These are phyloP conservation scores for Eutypa lata DNA, from an alignment of 2,329 filamentous ascomycete species.

Conservation along the genomic window DNA sequence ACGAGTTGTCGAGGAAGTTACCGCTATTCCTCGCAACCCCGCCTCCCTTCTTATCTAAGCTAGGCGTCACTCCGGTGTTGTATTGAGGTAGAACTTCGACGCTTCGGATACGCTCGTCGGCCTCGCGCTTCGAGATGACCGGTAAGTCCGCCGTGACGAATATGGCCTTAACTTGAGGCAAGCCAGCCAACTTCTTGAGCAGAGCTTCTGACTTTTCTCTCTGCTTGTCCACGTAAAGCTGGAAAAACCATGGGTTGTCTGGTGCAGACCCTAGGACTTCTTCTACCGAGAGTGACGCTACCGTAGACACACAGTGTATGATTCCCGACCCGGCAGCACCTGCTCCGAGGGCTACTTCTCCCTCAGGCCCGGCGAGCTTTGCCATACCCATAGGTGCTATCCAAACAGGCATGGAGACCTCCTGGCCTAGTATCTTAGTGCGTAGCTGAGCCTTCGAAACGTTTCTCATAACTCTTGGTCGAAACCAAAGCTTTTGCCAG, in stretches of 20 bases:
- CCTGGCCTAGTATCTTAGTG: constrained; percentile 7
- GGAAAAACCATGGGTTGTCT: constrained; percentile 8
- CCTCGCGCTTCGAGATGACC: constrained; percentile 53
- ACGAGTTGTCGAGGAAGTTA: constrained; percentile 52
- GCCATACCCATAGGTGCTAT: constrained; percentile 9
- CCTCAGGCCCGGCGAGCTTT: constrained; percentile 8
- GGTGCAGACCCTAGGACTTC: neutral
- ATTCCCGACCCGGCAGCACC: constrained; percentile 2
- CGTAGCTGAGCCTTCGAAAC: neutral
- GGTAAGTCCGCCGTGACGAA: constrained; percentile 60
- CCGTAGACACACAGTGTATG: constrained; percentile 10
- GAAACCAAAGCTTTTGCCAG: constrained; percentile 4
- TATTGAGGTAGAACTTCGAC: constrained; percentile 46
- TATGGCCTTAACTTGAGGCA: constrained; percentile 33
- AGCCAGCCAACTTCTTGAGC: neutral
- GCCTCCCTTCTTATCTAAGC: constrained; percentile 52
- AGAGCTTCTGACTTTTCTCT: constrained; percentile 5
- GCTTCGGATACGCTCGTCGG: constrained; percentile 42
- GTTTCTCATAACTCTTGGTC: constrained; percentile 6
- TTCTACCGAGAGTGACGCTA: constrained; percentile 2
- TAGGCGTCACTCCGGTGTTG: constrained; percentile 46
- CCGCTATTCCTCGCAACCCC: constrained; percentile 55
- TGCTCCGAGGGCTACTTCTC: constrained; percentile 4
- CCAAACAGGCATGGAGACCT: constrained; percentile 5
- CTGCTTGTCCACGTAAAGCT: constrained; percentile 10